Percentiles rank a stretch among this genome's conserved stretches.
Evolutionary conservation across 495 filamentous ascomycete genomes (phyloP).

Genomic region (Pyrenula massariospora): DNA sequence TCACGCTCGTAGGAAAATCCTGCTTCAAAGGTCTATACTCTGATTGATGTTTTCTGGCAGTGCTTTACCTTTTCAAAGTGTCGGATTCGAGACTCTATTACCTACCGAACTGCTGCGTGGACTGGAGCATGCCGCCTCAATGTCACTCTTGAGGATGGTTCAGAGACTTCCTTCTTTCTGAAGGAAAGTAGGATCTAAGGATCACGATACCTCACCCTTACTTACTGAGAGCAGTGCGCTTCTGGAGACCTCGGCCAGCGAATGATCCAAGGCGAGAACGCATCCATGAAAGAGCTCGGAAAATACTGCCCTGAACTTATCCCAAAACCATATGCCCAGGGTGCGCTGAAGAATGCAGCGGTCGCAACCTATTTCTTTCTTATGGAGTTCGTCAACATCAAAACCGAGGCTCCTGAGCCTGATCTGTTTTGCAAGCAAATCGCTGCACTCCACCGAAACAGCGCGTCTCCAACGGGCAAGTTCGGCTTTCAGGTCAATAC

Average conservation of each 20-base stretch:
- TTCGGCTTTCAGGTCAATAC: constrained; percentile 40
- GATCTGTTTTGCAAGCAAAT: constrained; percentile 24
- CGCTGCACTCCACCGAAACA: constrained; percentile 26
- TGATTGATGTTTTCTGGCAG: no score
- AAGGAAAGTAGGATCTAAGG: background rate
- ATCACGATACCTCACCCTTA: background rate
- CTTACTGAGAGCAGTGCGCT: background rate
- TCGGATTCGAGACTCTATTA: no score
- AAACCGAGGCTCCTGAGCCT: constrained; percentile 25
- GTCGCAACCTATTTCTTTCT: constrained; percentile 34
- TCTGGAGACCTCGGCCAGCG: constrained; percentile 18
- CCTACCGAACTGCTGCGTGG: background rate
- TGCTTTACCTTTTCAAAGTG: no score
- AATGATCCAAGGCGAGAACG: constrained; percentile 32
- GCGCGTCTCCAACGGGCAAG: constrained; percentile 31
- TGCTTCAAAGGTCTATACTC: no score
- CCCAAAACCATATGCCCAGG: constrained; percentile 33
- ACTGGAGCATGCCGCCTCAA: background rate
- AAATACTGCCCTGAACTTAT: constrained; percentile 22
- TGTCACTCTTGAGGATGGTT: background rate
- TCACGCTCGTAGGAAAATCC: no score
- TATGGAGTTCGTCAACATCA: constrained; percentile 30
- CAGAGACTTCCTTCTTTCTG: background rate
- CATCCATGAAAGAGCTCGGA: constrained; percentile 33
- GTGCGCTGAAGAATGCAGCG: constrained; percentile 15